Evolutionary conservation across 345 rosid species (phyloP), one percentile per base, ranked within the genome.

Genomic region (Mallotus nudiflorus): DNA sequence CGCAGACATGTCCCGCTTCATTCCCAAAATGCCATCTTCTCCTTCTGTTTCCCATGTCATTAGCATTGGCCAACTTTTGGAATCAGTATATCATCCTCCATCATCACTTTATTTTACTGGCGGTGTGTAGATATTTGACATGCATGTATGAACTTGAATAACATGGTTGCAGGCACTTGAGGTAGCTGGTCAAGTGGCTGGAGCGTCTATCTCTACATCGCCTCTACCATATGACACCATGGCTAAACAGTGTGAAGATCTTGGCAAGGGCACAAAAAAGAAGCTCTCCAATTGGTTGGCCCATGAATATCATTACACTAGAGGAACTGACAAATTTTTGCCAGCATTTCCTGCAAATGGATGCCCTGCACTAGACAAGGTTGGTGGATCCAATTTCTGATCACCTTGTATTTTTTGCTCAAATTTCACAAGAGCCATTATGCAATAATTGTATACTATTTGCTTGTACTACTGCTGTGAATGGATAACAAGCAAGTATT

Each of bases 171-270:
- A 95, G 98, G 97, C 99, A 4, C 96, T 92, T 46, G 88, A 85
- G 85, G 97, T 90, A 33, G 99, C 98, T 42, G 94, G 99, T 78
- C 94, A 90, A 82, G 98, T 95, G 65, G 96, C 91, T 19, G 94
- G 86, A 67, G 81, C 90, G 68, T 75, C 91, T n/a, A 78, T 89
- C 75, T 86, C 96, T 52, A 84, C 88, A 40, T 94, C 97, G 6
- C 97, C 97, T 2, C 94, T 95, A 61, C 97, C 99, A 45, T 95
- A 83, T 45, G 77, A 89, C 66, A 75, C 96, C 65, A 83, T 89
- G 97, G 76, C 96, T 33, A 86, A 83, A 72, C 93, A 82, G 33
- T 95, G 99, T 18, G 98, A 95, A 84, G 90, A 96, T 48, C 85
- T 90, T 62, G 96, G 98, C 45, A 75, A 86, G 20, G 94, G 89